Evolutionary conservation across 805 yeast genomes (phyloP).

Genomic region (Crinitomyces ghanaensis): DNA sequence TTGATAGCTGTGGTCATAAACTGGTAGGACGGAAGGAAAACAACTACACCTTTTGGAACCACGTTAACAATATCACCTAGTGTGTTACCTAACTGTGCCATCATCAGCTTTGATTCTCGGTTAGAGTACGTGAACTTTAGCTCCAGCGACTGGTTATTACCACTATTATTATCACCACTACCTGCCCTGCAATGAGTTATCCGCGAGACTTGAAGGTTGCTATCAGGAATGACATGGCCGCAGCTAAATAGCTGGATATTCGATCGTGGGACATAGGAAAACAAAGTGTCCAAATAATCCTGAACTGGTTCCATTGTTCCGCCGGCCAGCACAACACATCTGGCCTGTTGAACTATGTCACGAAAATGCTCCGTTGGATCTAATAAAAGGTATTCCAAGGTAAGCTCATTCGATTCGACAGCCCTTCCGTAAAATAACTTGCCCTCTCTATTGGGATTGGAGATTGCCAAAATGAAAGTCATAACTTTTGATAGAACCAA

Average conservation of each 20-base stretch:
- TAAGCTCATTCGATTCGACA: conserved; percentile 15
- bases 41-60: conserved; percentile 68
- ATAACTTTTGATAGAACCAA: conserved; percentile 55
- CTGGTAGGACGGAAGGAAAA: conserved; percentile 76
- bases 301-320: conserved; percentile 88
- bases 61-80: conserved; percentile 32
- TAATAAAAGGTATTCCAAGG: conserved; percentile 57
- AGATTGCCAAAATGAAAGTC: conserved; percentile 49
- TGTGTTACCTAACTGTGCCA: conserved; percentile 39
- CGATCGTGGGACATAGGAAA: conserved; percentile 40
- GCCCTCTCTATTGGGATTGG: conserved; percentile 74
- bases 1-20: conserved; percentile 44
- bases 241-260: conserved; percentile 51
- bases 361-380: conserved; percentile 68
- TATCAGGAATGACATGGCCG: conserved; percentile 71
- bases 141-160: conserved; percentile 10
- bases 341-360: conserved; percentile 51
- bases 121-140: conserved; percentile 63
- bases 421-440: conserved; percentile 52
- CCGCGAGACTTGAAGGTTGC: conserved; percentile 52
- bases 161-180: too few species aligned
- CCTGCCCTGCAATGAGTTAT: conserved; percentile 27
- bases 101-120: conserved; percentile 37
- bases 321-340: conserved; percentile 74
- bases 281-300: conserved; percentile 57